phyloP scores from a whole-genome alignment of 2,329 filamentous ascomycete genomes.

The Cytospora paraplurivora region DNA sequence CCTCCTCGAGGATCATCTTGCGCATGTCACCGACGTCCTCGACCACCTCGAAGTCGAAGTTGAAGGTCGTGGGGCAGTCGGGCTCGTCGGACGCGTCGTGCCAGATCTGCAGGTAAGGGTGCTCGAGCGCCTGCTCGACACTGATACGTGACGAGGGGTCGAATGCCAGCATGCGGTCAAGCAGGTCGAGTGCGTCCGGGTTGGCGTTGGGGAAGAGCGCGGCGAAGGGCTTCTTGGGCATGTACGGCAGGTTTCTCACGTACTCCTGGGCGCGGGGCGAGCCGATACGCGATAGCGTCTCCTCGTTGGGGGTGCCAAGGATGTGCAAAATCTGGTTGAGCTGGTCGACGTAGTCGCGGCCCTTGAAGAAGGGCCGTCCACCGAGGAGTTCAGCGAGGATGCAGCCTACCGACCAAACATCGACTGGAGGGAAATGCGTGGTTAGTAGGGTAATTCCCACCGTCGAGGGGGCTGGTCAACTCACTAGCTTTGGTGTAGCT shows the following conservation, averaged over 20 bases:
- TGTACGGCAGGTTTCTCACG: conserved; percentile 91
- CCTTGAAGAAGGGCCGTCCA: conserved; percentile 98
- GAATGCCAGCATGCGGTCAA: conserved; percentile 97
- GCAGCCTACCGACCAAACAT: conserved; percentile 98
- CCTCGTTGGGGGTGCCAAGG: conserved; percentile 93
- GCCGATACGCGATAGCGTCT: conserved; percentile 90
- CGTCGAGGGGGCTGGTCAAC: conserved; percentile 45
- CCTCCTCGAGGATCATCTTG: conserved; percentile 95
- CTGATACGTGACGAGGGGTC: conserved; percentile 91
- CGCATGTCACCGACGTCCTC: conserved; percentile 96
- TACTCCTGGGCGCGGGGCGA: conserved; percentile 97
- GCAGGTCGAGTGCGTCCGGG: conserved; percentile 89
- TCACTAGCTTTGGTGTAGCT: conserved; percentile 99
- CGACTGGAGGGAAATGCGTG: conserved; percentile 61
- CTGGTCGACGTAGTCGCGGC: conserved; percentile 98
- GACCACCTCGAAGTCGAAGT: conserved; percentile 98
- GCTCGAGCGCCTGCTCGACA: conserved; percentile 93
- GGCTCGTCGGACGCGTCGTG: conserved; percentile 97
- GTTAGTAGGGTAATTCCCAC: conserved; percentile 19
- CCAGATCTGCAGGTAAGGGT: conserved; percentile 97
- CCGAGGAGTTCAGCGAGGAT: conserved; percentile 95
- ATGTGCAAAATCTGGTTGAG: conserved; percentile 99
- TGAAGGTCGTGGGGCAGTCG: conserved; percentile 88
- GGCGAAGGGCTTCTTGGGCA: conserved; percentile 91
- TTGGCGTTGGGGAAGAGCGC: conserved; percentile 92